Evolutionary conservation across 2,329 filamentous ascomycete genomes (phyloP), one percentile per base, ranked within the genome.

Genomic region (Colletotrichum truncatum): DNA sequence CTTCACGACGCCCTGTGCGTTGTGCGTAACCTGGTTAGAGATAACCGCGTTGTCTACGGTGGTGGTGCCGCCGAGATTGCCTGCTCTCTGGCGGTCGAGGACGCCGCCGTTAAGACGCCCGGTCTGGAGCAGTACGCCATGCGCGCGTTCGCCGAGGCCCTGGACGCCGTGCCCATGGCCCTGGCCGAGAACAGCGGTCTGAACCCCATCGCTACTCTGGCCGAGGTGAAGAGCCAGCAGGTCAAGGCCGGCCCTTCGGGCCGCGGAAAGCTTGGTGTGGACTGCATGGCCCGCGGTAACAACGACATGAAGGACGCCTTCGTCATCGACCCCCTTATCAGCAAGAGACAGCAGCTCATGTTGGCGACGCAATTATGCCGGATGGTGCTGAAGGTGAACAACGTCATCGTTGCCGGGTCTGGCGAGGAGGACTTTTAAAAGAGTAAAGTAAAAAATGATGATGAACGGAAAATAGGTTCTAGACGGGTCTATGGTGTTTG

Each of bases 91-190:
- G 96, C 96, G 3, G 95, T 99, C 46, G 95, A 98, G 80, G 94
- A 98, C 73, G 95, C 93, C 25, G 95, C 95, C 43, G 90, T 94
- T 75, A 93, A 97, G 89, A 97, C 93, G 55, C 93, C 94, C 23
- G 96, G 96, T n/a, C 88, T 99, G 38, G 95, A 98, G 82, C 96
- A 99, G 81, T 99, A 99, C 80, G 94, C 95, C 70, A 99, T 99
- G 95, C 93, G 96, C 67, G 96, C 96, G 23, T 99, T 99, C 76
- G 89, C 96, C 67, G 95, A 98, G 79, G 97, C 96, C 5, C 88
- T 99, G 34, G 96, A 99, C 78, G 87, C 93, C 2, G 87, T 99
- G 1, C 96, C 96, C 32, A 96, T 99, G 93, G 93, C 96, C 2
- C 86, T 99, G 66, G 94, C 96, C 9, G 95, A 99, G 86, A 99